phyloP scores from a whole-genome alignment of 2,329 filamentous ascomycete genomes.

The Beauveria sp. region DNA sequence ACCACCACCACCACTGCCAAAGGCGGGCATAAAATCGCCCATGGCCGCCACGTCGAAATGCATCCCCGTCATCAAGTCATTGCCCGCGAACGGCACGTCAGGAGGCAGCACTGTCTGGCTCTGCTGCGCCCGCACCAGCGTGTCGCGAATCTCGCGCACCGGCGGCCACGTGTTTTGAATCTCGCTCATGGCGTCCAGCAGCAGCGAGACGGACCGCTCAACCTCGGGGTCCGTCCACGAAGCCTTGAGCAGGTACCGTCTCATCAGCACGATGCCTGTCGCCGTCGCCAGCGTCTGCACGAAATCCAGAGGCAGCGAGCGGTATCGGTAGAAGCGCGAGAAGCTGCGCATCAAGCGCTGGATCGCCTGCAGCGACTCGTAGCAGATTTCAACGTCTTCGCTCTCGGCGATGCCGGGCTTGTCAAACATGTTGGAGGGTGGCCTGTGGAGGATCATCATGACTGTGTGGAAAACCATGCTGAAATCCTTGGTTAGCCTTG shows the following conservation, averaged over 20 bases:
- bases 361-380: conserved; percentile 39
- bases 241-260: conserved; percentile 32
- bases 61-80: conserved; percentile 27
- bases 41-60: conserved; percentile 20
- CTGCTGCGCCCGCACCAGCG: conserved; percentile 23
- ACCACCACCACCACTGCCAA: not conserved
- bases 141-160: conserved; percentile 33
- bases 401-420: conserved; percentile 30
- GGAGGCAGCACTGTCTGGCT: conserved; percentile 24
- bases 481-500: not conserved
- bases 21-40: conserved; percentile 19
- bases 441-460: conserved; percentile 45
- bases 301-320: conserved; percentile 38
- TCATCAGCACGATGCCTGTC: conserved; percentile 39
- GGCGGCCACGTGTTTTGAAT: conserved; percentile 44
- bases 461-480: conserved; percentile 42
- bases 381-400: conserved; percentile 42
- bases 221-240: conserved; percentile 38
- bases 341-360: conserved; percentile 37
- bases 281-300: conserved; percentile 42
- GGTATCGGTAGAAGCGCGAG: conserved; percentile 34
- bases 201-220: conserved; percentile 39
- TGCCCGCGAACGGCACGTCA: conserved; percentile 24
- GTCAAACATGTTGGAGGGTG: conserved; percentile 35
- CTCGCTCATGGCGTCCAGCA: conserved; percentile 42